Evolutionary conservation across 768 basidiomycete species (phyloP), one percentile per base, ranked within the genome.

Genomic region (Kwoniella dendrophila): DNA sequence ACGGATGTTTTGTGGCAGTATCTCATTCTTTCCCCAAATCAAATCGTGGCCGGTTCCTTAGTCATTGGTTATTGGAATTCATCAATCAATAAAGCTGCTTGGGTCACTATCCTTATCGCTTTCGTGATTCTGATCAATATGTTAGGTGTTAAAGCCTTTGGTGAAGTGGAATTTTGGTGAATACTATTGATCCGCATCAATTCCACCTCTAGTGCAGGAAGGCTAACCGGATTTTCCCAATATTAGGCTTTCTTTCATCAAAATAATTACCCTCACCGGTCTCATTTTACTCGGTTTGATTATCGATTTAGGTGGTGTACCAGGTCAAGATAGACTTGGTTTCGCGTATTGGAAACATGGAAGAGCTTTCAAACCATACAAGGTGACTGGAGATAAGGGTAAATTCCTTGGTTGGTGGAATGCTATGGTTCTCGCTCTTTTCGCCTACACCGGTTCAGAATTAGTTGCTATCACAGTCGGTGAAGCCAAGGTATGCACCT

Each of bases 281-380:
- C 64, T 80, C 26, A 78, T 80, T 62, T 32, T 75, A 48, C 52
- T 69, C 22, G 63, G 48, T 20, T 57, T 64, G 50, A 52, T 67
- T 54, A 43, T 66, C 56, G 72, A 73, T 48, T 79, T 84, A 5
- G 85, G 85, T 22, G 86, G 85, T 44, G 84, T 82, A 1, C 85
- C 85, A 4, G 78, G 78, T 12, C 81, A 82, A 45, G 83, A 86
- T 63, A 81, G 84, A 26, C 78, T 83, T 50, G 85, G 83, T 3
- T 81, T 82, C 74, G 47, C 63, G 5, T 72, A 72, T 59, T 61
- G 71, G 78, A 72, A 72, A 66, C 49, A 73, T 61, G 56, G 56
- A 2, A 29, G 29, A 29, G 56, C 62, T 18, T 71, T 71, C 67
- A 52, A 49, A 33, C 32, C 56, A 24, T 71, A 68, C 66, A 50